phyloP scores from a whole-genome alignment of 495 filamentous ascomycete genomes.

The Geoglossum glabrum region DNA sequence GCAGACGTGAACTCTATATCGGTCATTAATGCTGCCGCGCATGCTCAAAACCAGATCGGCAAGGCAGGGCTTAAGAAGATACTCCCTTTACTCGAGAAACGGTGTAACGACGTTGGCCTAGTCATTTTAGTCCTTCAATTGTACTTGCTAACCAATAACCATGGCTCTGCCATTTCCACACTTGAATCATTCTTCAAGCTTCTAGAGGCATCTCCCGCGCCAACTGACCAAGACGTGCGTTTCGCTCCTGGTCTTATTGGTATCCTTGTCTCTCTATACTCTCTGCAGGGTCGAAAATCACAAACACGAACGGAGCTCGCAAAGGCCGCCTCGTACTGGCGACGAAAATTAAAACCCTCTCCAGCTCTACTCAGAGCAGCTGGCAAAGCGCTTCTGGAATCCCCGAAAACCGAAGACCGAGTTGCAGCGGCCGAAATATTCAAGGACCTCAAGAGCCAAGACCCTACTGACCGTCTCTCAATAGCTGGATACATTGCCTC shows the following conservation, averaged over 20 bases:
- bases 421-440: slow-evolving; percentile 55
- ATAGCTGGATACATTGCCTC: slow-evolving; percentile 71
- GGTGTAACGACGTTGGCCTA: slow-evolving; percentile 68
- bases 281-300: slow-evolving; percentile 51
- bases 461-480: slow-evolving; percentile 41
- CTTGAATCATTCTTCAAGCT: slow-evolving; percentile 54
- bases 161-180: slow-evolving; percentile 49
- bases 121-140: slow-evolving; percentile 69
- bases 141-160: slow-evolving; percentile 55
- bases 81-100: slow-evolving; percentile 49
- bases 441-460: slow-evolving; percentile 36
- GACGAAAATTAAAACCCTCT: slow-evolving; percentile 25
- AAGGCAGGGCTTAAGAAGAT: slow-evolving; percentile 54
- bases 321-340: slow-evolving; percentile 74
- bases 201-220: slow-evolving; percentile 44
- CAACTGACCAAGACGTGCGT: slow-evolving; percentile 42
- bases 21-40: slow-evolving; percentile 64
- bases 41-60: slow-evolving; percentile 39
- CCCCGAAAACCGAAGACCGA: slow-evolving; percentile 43
- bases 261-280: slow-evolving; percentile 65
- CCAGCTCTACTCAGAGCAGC: slow-evolving; percentile 55
- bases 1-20: slow-evolving; percentile 41
- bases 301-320: slow-evolving; percentile 51
- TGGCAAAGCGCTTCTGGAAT: slow-evolving; percentile 58
- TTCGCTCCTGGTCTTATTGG: slow-evolving; percentile 75